Conservation (phyloP, 169 alveolate genomes). For the Cryptosporidium ubiquitum region DNA sequence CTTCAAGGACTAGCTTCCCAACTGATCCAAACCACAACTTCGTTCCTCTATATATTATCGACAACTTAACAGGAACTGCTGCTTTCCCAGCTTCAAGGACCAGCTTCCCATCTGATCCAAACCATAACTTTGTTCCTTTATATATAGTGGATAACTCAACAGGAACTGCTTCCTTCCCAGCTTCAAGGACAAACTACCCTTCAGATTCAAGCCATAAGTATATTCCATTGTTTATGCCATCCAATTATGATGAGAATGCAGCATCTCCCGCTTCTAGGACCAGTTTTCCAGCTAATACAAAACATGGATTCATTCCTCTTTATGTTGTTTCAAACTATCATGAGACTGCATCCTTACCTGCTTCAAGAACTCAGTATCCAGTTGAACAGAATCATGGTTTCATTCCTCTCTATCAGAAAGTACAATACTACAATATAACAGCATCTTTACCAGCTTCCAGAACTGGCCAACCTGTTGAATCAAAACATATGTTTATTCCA, state of each 20-base stretch:
- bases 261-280: constrained; percentile 33
- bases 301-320: constrained; percentile 14
- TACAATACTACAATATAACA: neutral
- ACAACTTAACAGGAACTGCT: neutral
- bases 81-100: constrained; percentile 40
- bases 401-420: neutral
- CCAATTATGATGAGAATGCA: neutral
- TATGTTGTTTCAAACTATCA: neutral
- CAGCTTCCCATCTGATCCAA: constrained; percentile 11
- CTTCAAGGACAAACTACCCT: constrained; percentile 8
- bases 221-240: neutral
- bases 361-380: constrained; percentile 27
- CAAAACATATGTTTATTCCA: constrained; percentile 9
- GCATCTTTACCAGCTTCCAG: constrained; percentile 48
- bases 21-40: constrained; percentile 8
- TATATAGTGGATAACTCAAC: neutral
- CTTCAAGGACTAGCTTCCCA: constrained; percentile 21
- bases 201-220: constrained; percentile 5
- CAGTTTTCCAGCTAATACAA: neutral
- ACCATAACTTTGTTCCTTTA: neutral
- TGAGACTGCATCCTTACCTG: constrained; percentile 16
- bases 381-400: neutral
- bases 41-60: neutral
- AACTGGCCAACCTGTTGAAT: constrained; percentile 21
- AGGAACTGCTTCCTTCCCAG: constrained; percentile 24